Conservation (phyloP, 2,329 filamentous ascomycete species). For the Ceratocystis lukuohia region DNA sequence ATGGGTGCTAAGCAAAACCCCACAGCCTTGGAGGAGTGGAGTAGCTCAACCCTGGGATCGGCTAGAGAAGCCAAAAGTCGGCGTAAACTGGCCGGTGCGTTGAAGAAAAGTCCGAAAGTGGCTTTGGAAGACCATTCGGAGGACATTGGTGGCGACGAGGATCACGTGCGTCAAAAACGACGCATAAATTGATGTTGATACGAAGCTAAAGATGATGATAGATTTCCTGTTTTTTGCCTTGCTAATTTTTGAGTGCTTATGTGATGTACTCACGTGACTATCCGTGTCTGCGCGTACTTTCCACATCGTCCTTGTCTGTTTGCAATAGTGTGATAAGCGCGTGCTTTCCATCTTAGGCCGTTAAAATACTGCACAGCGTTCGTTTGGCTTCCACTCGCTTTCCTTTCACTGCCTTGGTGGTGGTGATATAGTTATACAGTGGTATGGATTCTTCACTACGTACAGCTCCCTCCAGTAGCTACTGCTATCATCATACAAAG, state of each 20-base stretch:
- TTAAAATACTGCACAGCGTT: not conserved
- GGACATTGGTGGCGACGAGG: not conserved
- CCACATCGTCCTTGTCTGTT: not conserved
- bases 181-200: slow-evolving; percentile 1
- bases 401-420: not conserved
- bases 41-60: not conserved
- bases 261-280: not conserved
- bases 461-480: not conserved
- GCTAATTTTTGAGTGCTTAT: slow-evolving; percentile 5
- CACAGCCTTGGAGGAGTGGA: slow-evolving; percentile 32
- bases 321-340: not conserved
- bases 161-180: not conserved
- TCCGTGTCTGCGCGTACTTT: too few relatives aligned
- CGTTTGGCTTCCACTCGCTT: not conserved
- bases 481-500: slow-evolving; percentile 36
- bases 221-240: not conserved
- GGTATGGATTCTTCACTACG: not conserved
- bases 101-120: slow-evolving; percentile 1
- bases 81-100: not conserved
- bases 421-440: not conserved
- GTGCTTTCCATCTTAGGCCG: not conserved
- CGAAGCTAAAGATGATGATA: not conserved
- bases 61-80: not conserved
- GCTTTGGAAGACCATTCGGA: not conserved
- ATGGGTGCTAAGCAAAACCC: slow-evolving; percentile 29